Base-by-base conservation (phyloP, 108 stramenopile species). In the Schizochytrium sp. region DNA sequence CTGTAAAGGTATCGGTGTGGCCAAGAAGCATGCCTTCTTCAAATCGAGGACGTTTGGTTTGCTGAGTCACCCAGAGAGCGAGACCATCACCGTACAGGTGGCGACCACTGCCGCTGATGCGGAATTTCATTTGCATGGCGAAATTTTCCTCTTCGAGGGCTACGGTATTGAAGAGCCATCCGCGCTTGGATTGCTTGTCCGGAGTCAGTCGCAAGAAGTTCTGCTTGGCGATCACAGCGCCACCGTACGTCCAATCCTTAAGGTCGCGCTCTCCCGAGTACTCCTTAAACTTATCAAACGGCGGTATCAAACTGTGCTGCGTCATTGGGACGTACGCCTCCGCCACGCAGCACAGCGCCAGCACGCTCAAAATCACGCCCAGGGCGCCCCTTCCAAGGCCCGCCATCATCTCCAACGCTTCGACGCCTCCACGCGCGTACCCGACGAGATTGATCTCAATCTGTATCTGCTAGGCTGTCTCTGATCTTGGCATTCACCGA, bases 61-160 rank as follows among this genome's bases (percentile, higher is more conserved):
- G 41, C 50, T 90, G 64, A 3, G 90, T 72, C 5, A 92, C 8
- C 90, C 92, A 92, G 50, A 93, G 73, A 42, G 88, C 93, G 55
- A 94, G 83, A 7, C 94, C 94, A 59, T 94, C 94, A 13, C 94
- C 94, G 72, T 93, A 94, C 50, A 93, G 90, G 2, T 91, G 91
- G 47, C 76, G 83, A 8, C 76, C 76, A 53, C 50, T 55, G 47
- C 76, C 94, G 4, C 89, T 89, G 40, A 94, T 92, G 8, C 94
- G 87, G 87, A 94, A 94, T 56, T 89, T 91, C 45, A 94, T 19
- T 41, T 89, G 61, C 15, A 91, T 44, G 0, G 91, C 91, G 47
- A 92, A 92, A 7, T 50, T 46, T 15, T 88, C 58, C 15, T 64
- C 47, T 2, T 89, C 89, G 12, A 93, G 56, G 4, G 88, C 47